phyloP scores from a whole-genome alignment of 2,329 filamentous ascomycete species.

The Cladophialophora yegresii region DNA sequence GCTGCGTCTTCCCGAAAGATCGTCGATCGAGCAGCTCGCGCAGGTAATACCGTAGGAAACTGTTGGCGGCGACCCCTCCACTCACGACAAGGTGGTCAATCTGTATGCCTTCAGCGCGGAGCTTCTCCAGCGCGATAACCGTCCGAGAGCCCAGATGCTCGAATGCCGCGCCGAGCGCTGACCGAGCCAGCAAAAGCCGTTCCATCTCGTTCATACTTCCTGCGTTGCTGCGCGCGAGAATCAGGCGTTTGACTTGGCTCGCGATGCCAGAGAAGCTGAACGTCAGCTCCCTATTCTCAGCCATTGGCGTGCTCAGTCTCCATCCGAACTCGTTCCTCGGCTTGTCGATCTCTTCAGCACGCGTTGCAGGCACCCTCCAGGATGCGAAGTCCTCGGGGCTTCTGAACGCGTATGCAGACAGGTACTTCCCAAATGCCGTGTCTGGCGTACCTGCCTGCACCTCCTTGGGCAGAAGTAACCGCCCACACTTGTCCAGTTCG shows the following conservation, averaged over 20 bases:
- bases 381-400: conserved; percentile 42
- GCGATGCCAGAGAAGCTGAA: conserved; percentile 77
- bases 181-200: conserved; percentile 67
- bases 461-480: conserved; percentile 68
- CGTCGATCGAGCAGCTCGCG: conserved; percentile 64
- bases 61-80: conserved; percentile 87
- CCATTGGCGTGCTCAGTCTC: conserved; percentile 68
- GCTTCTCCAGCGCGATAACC: conserved; percentile 64
- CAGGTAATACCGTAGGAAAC: conserved; percentile 70
- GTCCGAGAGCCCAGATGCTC: conserved; percentile 81
- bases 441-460: conserved; percentile 58
- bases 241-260: conserved; percentile 61
- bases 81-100: conserved; percentile 73
- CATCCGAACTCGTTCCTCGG: conserved; percentile 61
- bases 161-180: conserved; percentile 78
- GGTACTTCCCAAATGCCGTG: conserved; percentile 76
- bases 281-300: conserved; percentile 58
- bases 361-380: conserved; percentile 58
- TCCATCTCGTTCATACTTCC: conserved; percentile 53
- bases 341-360: conserved; percentile 59
- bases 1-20: conserved; percentile 61
- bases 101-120: conserved; percentile 37
- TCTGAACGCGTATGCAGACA: conserved; percentile 79
- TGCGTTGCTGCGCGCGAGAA: conserved; percentile 40
- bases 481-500: conserved; percentile 82